These are phyloP conservation scores for Zasmidium citrigriseum DNA, from an alignment of 2,329 filamentous ascomycete genomes.

Conservation along the genomic window DNA sequence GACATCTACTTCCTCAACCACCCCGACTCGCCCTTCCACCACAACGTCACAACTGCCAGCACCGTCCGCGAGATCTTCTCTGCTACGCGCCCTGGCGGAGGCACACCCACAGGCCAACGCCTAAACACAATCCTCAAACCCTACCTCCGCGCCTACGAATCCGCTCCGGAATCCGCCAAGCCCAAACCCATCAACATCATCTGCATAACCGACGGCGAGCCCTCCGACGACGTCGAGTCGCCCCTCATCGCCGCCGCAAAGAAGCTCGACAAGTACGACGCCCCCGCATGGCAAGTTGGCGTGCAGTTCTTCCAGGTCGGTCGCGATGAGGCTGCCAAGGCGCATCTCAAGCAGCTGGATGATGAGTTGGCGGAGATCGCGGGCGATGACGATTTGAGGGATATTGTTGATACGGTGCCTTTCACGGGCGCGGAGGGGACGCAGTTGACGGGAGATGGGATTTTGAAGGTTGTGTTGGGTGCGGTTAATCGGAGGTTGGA, in stretches of 20 bases:
- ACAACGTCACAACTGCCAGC: conserved; percentile 59
- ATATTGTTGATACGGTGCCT: conserved; percentile 90
- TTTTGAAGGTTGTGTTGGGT: conserved; percentile 82
- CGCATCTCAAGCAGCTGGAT: conserved; percentile 71
- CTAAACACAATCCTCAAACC: conserved; percentile 71
- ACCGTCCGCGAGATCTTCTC: conserved; percentile 70
- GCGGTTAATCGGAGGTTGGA: conserved; percentile 70
- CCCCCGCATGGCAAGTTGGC: conserved; percentile 79
- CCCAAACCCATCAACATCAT: conserved; percentile 87
- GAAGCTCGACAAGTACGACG: conserved; percentile 68
- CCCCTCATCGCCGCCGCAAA: conserved; percentile 67
- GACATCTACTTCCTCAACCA: conserved; percentile 92
- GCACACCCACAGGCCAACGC: conserved; percentile 73
- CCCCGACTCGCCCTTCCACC: conserved; percentile 59
- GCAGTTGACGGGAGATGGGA: conserved; percentile 66
- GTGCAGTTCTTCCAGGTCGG: conserved; percentile 97
- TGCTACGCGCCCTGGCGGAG: conserved; percentile 62
- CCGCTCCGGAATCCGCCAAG: conserved; percentile 50
- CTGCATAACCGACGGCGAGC: conserved; percentile 84
- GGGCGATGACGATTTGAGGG: conserved; percentile 62
- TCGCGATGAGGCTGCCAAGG: conserved; percentile 63
- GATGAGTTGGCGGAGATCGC: conserved; percentile 63
- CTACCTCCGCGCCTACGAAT: conserved; percentile 65
- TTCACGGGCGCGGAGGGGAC: conserved; percentile 59
- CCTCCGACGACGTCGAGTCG: conserved; percentile 75